These are phyloP conservation scores for Coffea humblotiana DNA, from an alignment of 305 asterid genomes.

Conservation along the genomic window DNA sequence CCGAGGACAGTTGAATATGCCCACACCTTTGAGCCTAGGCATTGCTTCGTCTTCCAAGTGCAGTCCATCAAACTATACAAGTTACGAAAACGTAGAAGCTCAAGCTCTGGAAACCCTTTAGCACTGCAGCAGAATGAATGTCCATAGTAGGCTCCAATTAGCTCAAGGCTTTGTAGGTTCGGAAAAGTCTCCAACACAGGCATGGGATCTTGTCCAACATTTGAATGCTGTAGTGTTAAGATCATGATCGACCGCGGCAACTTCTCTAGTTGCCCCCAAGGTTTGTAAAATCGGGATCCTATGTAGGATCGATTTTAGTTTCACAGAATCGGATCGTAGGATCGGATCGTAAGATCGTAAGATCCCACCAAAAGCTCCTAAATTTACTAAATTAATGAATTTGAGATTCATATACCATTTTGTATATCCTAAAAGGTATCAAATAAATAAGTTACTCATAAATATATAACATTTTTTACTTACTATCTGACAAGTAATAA, in stretches of 20 bases:
- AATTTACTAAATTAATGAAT: too few species aligned
- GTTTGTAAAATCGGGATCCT: too few species aligned
- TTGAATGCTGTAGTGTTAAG: neutral
- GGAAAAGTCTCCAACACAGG: neutral
- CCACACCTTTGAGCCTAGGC: neutral
- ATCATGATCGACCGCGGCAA: neutral
- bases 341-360: too few species aligned
- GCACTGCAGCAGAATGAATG: neutral
- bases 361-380: too few species aligned
- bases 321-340: too few species aligned
- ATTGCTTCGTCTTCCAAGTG: neutral
- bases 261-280: neutral
- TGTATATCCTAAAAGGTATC: too few species aligned
- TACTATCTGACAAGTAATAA: too few species aligned
- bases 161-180: neutral
- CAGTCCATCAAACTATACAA: neutral
- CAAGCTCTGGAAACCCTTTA: conserved; percentile 1
- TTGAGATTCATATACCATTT: too few species aligned
- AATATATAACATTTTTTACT: too few species aligned
- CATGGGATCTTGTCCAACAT: neutral
- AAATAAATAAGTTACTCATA: too few species aligned
- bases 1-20: neutral
- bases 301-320: too few species aligned
- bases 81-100: neutral
- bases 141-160: neutral